Evolutionary conservation across 2,329 filamentous ascomycete species (phyloP), one percentile per base, ranked within the genome.

Genomic region (Diaporthe velutina): DNA sequence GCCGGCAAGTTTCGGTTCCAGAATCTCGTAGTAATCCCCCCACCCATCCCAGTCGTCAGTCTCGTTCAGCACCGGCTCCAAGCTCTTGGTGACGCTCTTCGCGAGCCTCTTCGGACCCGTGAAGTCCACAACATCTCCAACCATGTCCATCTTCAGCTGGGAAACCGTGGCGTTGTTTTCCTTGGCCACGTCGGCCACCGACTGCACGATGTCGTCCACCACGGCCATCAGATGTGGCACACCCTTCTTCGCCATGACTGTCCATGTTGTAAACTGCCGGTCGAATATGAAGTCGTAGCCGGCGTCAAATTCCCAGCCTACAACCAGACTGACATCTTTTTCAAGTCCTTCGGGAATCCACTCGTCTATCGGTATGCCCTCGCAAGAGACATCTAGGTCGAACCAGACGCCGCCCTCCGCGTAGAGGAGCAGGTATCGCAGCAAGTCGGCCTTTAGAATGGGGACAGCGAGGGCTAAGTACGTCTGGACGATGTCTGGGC

Each of bases 331-430:
- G 2, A 75, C 76, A 2, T 70, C 33, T 13, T 58, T 55, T 13
- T 58, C 38, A 25, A 76, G 76, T 3, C 77, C 22, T 4, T 48
- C 25, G 0, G 83, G 83, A 12, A 84, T 78, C 73, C 84, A 85
- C 0, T 82, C 79, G 38, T 80, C 79, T 6, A 85, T 81, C 0
- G 82, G 83, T 6, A 77, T 79, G 6, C 73, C 76, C 60, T 84
- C 73, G 4, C 83, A 83, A 15, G 84, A 80, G 7, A 84, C 83
- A 42, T 85, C 83, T 58, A 84, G 82, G 78, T 92, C 90, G 67
- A 86, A 87, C 78, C 94, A 95, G 77, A 96, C 92, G 35, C 94
- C 94, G 67, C 94, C 94, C 77, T 94, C 89, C 25, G 93, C 93
- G 71, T 95, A 90, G 76, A 96, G 87, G 76, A 94, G 90, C 77